phyloP scores from a whole-genome alignment of 306 rosid species.

The Alnus rubra region DNA sequence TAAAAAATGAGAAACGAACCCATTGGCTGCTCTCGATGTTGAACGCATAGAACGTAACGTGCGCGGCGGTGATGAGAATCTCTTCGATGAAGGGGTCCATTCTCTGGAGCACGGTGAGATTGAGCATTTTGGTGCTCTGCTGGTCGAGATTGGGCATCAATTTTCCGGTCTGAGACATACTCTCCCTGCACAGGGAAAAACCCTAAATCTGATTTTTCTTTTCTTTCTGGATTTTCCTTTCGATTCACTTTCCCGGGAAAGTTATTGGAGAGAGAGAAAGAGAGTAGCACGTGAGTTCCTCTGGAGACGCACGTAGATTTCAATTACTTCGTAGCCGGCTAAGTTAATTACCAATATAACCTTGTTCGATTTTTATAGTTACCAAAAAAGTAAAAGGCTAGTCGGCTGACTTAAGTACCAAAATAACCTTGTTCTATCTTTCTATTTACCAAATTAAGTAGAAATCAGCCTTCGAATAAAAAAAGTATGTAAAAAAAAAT shows the following conservation, averaged over 20 bases:
- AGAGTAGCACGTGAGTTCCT: neutral
- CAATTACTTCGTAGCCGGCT: too few species aligned
- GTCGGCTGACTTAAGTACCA: too few species aligned
- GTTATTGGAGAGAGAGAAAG: neutral
- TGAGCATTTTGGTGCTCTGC: slow-evolving; percentile 77
- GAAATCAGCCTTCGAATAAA: too few species aligned
- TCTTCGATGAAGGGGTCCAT: slow-evolving; percentile 85
- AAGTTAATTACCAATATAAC: neutral
- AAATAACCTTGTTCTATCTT: too few species aligned
- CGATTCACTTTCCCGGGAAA: slow-evolving; percentile 27
- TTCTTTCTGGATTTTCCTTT: slow-evolving; percentile 17
- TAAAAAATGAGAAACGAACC: slow-evolving; percentile 51
- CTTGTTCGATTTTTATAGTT: neutral
- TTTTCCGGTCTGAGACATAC: slow-evolving; percentile 70
- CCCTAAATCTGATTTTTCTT: slow-evolving; percentile 26
- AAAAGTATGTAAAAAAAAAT: too few species aligned
- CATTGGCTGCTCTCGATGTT: slow-evolving; percentile 82
- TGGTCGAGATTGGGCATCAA: slow-evolving; percentile 93
- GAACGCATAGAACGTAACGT: slow-evolving; percentile 84
- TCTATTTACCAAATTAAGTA: too few species aligned
- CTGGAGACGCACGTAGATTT: neutral
- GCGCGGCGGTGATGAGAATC: slow-evolving; percentile 93
- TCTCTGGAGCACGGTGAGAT: slow-evolving; percentile 89
- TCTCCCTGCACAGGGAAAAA: neutral
- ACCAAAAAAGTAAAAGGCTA: too few species aligned